Evolutionary conservation across 2,329 filamentous ascomycete genomes (phyloP).

Genomic region (Trichoderma endophyticum): DNA sequence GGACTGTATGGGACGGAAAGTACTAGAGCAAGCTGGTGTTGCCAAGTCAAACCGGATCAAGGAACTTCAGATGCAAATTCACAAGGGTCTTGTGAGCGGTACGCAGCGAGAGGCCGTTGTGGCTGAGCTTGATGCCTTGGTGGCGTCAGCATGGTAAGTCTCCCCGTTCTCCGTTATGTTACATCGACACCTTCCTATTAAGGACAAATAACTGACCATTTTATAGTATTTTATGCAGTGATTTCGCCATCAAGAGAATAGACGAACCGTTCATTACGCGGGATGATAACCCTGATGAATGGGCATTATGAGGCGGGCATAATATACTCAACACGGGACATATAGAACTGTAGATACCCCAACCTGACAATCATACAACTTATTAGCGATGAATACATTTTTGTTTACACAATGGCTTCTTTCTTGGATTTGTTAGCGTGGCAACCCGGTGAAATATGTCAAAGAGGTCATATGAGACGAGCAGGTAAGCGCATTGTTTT

Average conservation of each 20-base stretch:
- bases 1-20: constrained; percentile 83
- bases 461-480: background rate
- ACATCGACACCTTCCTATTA: background rate
- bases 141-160: constrained; percentile 81
- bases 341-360: constrained; percentile 19
- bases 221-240: constrained; percentile 82
- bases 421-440: background rate
- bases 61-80: constrained; percentile 81
- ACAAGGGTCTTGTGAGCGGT: constrained; percentile 68
- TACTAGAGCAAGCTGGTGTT: constrained; percentile 76
- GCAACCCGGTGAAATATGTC: background rate
- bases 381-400: background rate
- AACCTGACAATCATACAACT: background rate
- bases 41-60: constrained; percentile 75
- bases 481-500: background rate
- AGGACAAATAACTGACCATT: constrained; percentile 13
- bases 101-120: constrained; percentile 77
- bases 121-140: constrained; percentile 83
- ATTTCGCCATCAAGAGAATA: constrained; percentile 89
- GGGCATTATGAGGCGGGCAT: constrained; percentile 56
- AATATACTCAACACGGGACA: constrained; percentile 1
- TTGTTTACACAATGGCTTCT: background rate
- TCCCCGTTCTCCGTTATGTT: background rate
- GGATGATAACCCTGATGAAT: constrained; percentile 73
- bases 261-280: constrained; percentile 84